Conservation (phyloP, 23 red algal genomes). For the Chondrus crispus region DNA sequence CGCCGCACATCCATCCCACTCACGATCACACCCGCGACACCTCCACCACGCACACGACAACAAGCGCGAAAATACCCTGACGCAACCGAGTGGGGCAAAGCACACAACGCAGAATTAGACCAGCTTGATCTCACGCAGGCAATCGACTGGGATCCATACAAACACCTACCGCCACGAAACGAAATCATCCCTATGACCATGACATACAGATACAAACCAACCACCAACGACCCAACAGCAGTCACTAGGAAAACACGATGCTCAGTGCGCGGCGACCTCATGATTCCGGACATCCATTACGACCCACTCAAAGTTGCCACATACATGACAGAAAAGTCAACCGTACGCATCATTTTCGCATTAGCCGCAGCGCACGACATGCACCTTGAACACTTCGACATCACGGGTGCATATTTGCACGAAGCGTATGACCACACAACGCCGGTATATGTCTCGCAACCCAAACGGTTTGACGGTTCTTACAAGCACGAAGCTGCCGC, state of each 20-base stretch:
- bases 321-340: background rate
- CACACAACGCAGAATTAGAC: background rate
- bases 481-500: background rate
- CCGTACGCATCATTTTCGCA: background rate
- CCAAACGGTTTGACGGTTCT: background rate
- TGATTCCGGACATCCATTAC: slow-evolving; percentile 2
- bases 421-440: background rate
- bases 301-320: background rate
- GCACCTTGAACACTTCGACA: background rate
- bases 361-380: background rate
- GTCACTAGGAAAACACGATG: background rate
- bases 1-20: background rate
- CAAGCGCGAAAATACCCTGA: background rate
- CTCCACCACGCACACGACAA: background rate
- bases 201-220: background rate
- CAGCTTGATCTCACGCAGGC: background rate
- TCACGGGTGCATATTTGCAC: background rate
- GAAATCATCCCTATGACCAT: background rate
- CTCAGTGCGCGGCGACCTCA: background rate
- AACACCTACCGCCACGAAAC: background rate
- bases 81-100: background rate
- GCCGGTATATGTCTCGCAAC: background rate
- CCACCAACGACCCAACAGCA: too few relatives aligned
- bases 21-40: background rate
- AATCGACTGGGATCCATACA: background rate